Evolutionary conservation across 805 yeast species (phyloP).

Genomic region (Candida arabinofermentans): DNA sequence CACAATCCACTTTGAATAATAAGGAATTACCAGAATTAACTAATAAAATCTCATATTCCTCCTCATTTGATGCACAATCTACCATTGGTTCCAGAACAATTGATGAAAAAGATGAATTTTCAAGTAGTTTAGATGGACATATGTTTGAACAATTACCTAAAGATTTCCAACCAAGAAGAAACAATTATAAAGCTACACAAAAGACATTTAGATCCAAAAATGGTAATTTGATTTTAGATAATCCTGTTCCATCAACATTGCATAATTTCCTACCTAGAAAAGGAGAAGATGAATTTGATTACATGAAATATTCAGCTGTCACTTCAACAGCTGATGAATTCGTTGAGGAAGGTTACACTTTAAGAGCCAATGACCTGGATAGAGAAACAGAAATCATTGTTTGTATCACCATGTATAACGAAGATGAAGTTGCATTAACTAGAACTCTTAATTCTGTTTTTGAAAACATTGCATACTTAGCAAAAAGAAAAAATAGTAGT

Average conservation of each 20-base stretch:
- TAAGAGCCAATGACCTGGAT: conserved; percentile 80
- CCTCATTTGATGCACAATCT: conserved; percentile 15
- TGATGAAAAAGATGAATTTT: conserved; percentile 19
- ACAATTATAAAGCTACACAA: conserved; percentile 31
- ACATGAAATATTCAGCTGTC: conserved; percentile 96
- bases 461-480: conserved; percentile 84
- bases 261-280: conserved; percentile 80
- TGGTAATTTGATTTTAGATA: conserved; percentile 85
- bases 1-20: conserved; percentile 16
- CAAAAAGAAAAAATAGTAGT: conserved; percentile 73
- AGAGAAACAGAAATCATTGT: conserved; percentile 90
- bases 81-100: conserved; percentile 15
- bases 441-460: conserved; percentile 93
- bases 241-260: conserved; percentile 89
- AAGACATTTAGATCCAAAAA: conserved; percentile 72
- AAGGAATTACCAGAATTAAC: conserved; percentile 3
- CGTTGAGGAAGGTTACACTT: conserved; percentile 71
- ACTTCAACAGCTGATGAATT: conserved; percentile 91
- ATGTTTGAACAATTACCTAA: conserved; percentile 29
- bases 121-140: conserved; percentile 28
- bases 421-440: conserved; percentile 83
- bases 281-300: conserved; percentile 88
- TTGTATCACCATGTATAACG: conserved; percentile 97
- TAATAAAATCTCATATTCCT: conserved; percentile 14
- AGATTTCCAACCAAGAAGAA: conserved; percentile 36